A percentile compares a stretch with the other conserved stretches of the same genome.
Evolutionary conservation across 2,329 filamentous ascomycete genomes (phyloP).

Genomic region (Rhynchosporium graminicola): DNA sequence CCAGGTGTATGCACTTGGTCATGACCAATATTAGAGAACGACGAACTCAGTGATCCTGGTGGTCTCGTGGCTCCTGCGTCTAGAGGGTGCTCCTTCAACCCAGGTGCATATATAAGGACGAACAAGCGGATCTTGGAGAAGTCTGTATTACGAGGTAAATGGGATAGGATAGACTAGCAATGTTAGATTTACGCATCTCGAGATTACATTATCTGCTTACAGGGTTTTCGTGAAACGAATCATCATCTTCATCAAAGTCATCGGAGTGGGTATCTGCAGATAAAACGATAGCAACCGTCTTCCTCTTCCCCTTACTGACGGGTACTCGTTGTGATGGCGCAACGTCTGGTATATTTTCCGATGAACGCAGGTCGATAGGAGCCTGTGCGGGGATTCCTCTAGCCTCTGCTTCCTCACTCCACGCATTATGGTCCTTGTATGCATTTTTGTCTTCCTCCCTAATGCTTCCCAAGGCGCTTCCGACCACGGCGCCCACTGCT

Average conservation of each 20-base stretch:
- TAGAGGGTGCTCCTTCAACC: constrained; percentile 66
- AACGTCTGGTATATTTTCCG: constrained; percentile 32
- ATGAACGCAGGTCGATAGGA: constrained; percentile 34
- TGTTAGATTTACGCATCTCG: constrained; percentile 24
- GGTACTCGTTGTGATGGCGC: constrained; percentile 33
- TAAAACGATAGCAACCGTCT: constrained; percentile 84
- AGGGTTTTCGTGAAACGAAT: constrained; percentile 72
- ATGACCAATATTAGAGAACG: constrained; percentile 82
- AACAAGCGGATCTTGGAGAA: constrained; percentile 75
- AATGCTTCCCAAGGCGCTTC: constrained; percentile 79
- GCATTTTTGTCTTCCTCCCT: constrained; percentile 79
- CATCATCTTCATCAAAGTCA: constrained; percentile 60
- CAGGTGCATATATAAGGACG: constrained; percentile 85
- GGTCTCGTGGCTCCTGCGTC: constrained; percentile 56
- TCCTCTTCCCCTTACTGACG: constrained; percentile 49
- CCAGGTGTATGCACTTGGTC: constrained; percentile 69
- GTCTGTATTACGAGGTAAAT: constrained; percentile 78
- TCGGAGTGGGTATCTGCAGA: constrained; percentile 71
- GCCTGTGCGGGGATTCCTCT: constrained; percentile 49
- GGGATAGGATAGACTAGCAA: constrained; percentile 77
- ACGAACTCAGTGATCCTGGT: constrained; percentile 71
- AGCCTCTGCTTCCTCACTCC: constrained; percentile 86
- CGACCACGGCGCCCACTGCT: constrained; percentile 79
- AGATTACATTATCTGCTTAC: constrained; percentile 54
- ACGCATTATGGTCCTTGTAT: constrained; percentile 83